Percentiles rank a stretch among this genome's conserved stretches.
Evolutionary conservation across 352 stramenopile genomes (phyloP).

Genomic region (Aphanomyces invadans): DNA sequence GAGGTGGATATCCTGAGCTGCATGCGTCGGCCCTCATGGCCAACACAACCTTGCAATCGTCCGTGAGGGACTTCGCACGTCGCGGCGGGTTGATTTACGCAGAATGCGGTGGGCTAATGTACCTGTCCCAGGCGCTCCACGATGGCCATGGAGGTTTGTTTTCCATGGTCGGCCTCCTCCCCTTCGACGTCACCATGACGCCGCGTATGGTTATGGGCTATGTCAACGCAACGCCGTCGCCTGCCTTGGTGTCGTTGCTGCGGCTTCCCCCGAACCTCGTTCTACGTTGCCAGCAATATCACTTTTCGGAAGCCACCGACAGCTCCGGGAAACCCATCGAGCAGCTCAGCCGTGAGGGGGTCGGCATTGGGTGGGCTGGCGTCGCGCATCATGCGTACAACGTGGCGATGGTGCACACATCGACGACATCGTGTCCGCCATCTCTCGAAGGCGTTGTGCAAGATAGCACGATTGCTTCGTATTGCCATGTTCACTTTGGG

Average conservation of each 20-base stretch:
- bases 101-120: conserved; percentile 31
- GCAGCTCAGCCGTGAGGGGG: background rate
- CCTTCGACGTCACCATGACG: conserved; percentile 16
- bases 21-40: conserved; percentile 23
- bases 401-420: background rate
- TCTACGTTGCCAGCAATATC: conserved; percentile 22
- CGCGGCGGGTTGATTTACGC: conserved; percentile 25
- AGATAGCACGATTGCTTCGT: conserved; percentile 10
- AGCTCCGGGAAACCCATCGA: background rate
- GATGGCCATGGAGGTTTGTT: background rate
- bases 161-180: conserved; percentile 23
- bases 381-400: background rate
- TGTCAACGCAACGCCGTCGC: background rate
- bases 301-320: conserved; percentile 25
- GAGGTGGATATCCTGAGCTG: conserved; percentile 31
- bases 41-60: conserved; percentile 24
- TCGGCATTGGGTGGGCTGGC: background rate
- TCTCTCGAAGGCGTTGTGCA: conserved; percentile 16
- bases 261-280: background rate
- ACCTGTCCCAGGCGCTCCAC: conserved; percentile 20
- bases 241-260: background rate
- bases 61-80: conserved; percentile 20
- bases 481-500: conserved; percentile 23
- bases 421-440: background rate
- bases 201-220: conserved; percentile 23